Evolutionary conservation across 1,284 basidiomycete species (phyloP), one percentile per base, ranked within the genome.

Genomic region (Pterulicium gracile): DNA sequence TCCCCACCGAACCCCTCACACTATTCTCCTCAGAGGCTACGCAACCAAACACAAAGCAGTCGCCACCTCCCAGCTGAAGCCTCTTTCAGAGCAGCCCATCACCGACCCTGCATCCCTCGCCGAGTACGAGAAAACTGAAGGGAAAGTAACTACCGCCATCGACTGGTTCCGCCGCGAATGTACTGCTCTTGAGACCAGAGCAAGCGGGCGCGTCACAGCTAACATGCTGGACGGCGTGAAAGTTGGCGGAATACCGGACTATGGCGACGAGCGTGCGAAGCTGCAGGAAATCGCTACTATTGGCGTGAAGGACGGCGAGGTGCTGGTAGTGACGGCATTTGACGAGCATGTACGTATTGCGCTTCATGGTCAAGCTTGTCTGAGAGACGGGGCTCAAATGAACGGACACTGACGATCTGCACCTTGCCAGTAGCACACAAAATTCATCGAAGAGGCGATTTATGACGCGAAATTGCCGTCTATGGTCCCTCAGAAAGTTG

Each of bases 161-260:
- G 81, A 83, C 23, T 81, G 79, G 76, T 84, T 75, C 66, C 68
- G 76, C 45, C 82, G 81, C 51, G 82, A 86, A 55, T 77, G 80
- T 43, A 77, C 80, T 4, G 66, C 63, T 17, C 63, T 78, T 27
- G 83, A 87, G 61, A 72, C 71, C 15, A 77, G 85, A n/a, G 83
- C 81, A 1, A 76, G 68, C 49, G 86, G 87, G 24, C 79, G 84
- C 24, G 73, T 89, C 49, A 84, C 81, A 0, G 82, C 86, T 3
- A 72, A 72, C 2, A 53, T 89, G 50, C 70, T 89, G 39, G 66
- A 77, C n/a, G 73, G 80, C 1, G 82, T 89, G 12, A 70, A 74
- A 20, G 78, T 89, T 23, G 27, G 27, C n/a, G 27, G 27, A 32
- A 32, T 32, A 32, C 27, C 27, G 27, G 27, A 32, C n/a, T 32